Conservation (phyloP, 164 flowering plant species). For the Magnolia sinica region DNA sequence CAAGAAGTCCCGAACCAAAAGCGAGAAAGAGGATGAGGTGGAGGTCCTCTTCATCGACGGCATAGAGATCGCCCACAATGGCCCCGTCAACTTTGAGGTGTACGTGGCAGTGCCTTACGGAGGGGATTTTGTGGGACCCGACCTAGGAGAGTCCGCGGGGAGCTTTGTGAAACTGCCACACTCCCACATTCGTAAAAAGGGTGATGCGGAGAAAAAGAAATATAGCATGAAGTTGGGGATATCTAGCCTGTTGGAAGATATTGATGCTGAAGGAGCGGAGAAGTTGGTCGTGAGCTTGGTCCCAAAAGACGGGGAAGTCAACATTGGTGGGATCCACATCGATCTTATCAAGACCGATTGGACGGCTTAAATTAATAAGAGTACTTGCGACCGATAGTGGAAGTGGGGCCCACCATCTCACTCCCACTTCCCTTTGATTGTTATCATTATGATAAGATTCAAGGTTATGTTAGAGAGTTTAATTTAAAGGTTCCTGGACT, state of each 20-base stretch:
- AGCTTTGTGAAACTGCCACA: conserved; percentile 1
- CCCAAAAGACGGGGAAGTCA: background rate
- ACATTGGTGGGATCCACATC: background rate
- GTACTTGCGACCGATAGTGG: too few relatives aligned
- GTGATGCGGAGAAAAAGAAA: background rate
- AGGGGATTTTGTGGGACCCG: background rate
- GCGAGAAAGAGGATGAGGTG: background rate
- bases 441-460: too few relatives aligned
- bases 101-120: background rate
- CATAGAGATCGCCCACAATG: background rate
- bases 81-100: background rate
- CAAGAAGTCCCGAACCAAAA: background rate
- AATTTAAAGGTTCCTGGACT: too few relatives aligned
- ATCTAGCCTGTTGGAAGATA: background rate
- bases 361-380: too few relatives aligned
- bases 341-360: background rate
- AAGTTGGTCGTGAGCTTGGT: conserved; percentile 6
- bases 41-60: background rate
- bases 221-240: background rate
- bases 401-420: too few relatives aligned
- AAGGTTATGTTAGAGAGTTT: too few relatives aligned
- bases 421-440: too few relatives aligned
- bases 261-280: background rate
- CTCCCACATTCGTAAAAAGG: background rate
- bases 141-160: conserved; percentile 2